Base-by-base conservation (phyloP, 2,329 filamentous ascomycete genomes). In the Ophiostoma angusticollis region DNA sequence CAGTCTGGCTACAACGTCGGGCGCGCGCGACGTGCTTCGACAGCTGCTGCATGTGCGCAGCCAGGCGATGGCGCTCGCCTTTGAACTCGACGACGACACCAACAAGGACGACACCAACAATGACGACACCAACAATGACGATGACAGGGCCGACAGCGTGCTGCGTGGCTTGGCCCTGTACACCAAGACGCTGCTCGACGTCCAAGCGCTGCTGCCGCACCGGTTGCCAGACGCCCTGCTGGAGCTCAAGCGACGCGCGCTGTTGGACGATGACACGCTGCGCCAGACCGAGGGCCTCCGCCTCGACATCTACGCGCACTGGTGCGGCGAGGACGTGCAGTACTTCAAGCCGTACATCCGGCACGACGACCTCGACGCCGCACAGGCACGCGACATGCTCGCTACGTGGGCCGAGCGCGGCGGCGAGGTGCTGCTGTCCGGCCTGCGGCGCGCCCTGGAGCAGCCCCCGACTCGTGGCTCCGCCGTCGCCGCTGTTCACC, bases 331-430 rank as follows among this genome's bases (percentile, higher is more conserved):
- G 7, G 84, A 93, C 44, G 82, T 94, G 30, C 74, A 74, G 33
- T 81, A 80, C 47, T 95, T 93, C 54, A 89, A 78, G 1, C 87
- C 87, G 0, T 94, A 85, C 62, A 82, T 93, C 25, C 77, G 83
- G 22, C 78, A 93, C 50, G 84, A 87, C 47, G 82, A 91, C 47
- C 58, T 84, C 5, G 71, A 77, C 18, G 73, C 70, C 16, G 59
- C 64, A 18, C 69, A 76, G 44, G 72, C 74, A 1, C 67, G 69
- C 30, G 69, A 74, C 2, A 74, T 74, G 56, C 65, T 84, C 12
- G 67, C 67, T 17, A 55, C 54, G 21, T 87, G 82, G 81, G 74
- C 76, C 0, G 65, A 65, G 36, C 66, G 68, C 36, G 76, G 75
- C 1, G 71, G 74, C 14, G 61, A 70, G 31, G 64, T 69, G 7